A percentile compares a stretch with the other conserved stretches of the same genome.
phyloP scores from a whole-genome alignment of 306 rosid genomes.

The Casuarina glauca region DNA sequence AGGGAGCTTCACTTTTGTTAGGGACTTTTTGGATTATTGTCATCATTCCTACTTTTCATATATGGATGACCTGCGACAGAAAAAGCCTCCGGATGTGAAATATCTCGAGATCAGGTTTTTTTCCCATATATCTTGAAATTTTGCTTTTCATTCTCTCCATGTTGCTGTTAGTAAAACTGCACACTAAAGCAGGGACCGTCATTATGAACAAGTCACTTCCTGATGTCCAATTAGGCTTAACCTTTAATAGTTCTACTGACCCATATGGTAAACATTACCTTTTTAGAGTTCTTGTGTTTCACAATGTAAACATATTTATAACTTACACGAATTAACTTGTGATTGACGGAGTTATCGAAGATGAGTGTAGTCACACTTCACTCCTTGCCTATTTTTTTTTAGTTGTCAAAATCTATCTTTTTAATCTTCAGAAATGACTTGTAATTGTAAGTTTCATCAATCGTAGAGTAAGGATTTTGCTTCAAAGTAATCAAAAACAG shows the following conservation, averaged over 20 bases:
- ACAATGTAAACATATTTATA: neutral
- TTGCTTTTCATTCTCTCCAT: neutral
- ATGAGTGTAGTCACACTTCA: neutral
- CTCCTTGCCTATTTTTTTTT: neutral
- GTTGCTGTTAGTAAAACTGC: neutral
- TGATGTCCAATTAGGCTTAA: neutral
- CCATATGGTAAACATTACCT: neutral
- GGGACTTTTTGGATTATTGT: conserved; percentile 75
- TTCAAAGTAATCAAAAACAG: neutral
- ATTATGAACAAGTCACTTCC: neutral
- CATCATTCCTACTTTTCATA: conserved; percentile 73
- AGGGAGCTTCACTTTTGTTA: conserved; percentile 61
- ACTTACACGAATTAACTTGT: neutral
- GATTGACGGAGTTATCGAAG: neutral
- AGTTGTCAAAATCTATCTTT: neutral
- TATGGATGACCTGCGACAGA: conserved; percentile 64
- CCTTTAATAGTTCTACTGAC: neutral
- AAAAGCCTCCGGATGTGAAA: conserved; percentile 55
- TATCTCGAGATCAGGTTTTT: conserved; percentile 78
- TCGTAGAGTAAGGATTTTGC: neutral
- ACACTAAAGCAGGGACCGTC: neutral
- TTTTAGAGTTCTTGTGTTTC: neutral
- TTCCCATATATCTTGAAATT: conserved; percentile 13
- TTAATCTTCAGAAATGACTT: neutral
- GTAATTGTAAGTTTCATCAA: neutral